Percentiles rank a stretch among this genome's conserved stretches.
phyloP scores from a whole-genome alignment of 2,329 filamentous ascomycete species.

The Periconia macrospinosa region DNA sequence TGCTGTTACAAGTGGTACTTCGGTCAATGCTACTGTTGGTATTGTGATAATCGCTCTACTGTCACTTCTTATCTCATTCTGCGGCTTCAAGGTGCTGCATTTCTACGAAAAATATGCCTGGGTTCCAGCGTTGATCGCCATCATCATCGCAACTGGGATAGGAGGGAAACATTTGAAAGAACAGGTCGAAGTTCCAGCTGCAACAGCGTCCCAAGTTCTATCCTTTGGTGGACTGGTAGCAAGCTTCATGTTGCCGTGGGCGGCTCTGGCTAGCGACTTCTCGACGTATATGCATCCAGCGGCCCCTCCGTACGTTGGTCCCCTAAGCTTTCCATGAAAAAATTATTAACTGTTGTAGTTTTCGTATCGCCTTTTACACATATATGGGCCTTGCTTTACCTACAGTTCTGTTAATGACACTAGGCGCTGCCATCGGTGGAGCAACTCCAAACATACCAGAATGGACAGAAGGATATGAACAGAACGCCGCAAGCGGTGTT shows the following conservation, averaged over 20 bases:
- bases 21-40: constrained; percentile 57
- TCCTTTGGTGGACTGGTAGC: constrained; percentile 65
- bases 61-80: constrained; percentile 63
- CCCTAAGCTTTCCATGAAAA: constrained; percentile 5
- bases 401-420: constrained; percentile 61
- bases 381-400: constrained; percentile 60
- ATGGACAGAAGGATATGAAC: constrained; percentile 59
- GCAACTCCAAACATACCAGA: constrained; percentile 57
- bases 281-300: constrained; percentile 63
- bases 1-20: constrained; percentile 34
- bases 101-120: constrained; percentile 62
- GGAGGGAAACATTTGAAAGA: constrained; percentile 55
- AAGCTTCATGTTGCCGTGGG: constrained; percentile 66
- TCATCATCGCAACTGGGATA: constrained; percentile 58
- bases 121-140: constrained; percentile 58
- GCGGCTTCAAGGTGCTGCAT: constrained; percentile 59
- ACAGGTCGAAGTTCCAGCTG: constrained; percentile 50
- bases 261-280: constrained; percentile 61
- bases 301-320: constrained; percentile 51
- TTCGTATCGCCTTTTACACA: constrained; percentile 57
- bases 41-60: constrained; percentile 64
- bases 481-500: constrained; percentile 60
- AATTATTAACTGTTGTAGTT: constrained; percentile 3
- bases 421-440: constrained; percentile 66
- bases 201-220: constrained; percentile 52